Evolutionary conservation across 805 yeast species (phyloP), one percentile per base, ranked within the genome.

Genomic region (Tetrapisispora pingtungensis): DNA sequence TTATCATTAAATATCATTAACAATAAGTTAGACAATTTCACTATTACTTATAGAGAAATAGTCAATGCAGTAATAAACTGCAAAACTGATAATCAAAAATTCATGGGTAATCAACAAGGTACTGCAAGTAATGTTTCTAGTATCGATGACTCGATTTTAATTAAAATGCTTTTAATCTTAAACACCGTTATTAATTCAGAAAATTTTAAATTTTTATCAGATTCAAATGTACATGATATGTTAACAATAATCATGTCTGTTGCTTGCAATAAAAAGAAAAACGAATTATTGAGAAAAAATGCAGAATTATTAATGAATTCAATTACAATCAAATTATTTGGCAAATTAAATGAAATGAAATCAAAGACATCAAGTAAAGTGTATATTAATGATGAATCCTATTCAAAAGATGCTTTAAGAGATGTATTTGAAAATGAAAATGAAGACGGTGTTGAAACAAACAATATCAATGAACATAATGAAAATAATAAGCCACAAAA

Each of bases 51-150:
- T 77, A 45, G 75, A 44, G 63, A 61, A 44, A 53, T 58, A n/a
- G 62, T 68, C 45, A 63, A 62, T 26, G 75, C 96, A 0, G 71
- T 90, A 48, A 84, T 96, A 0, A 95, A 86, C 59, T 89, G 97
- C 64, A 77, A 95, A 33, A 90, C 89, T 58, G 96, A 89, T 67
- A 96, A 95, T 4, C 81, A 89, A 1, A 96, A 89, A 58, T 94
- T 87, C 59, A 73, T 81, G 32, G 81, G 89, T 58, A 94, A 87
- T 59, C 74, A 81, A 34, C 80, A 85, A 34, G 22, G 17, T 17
- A 3, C 33, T 19, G 24, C 33, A 27, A 28, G 12, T 28, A 37
- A 37, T 24, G 15, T 36, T 36, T 36, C 39, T 3, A 36, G 14
- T 15, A 26, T 37, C n/a, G 97, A 90, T 65, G 97, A 90, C 58